These are phyloP conservation scores for Globisporangium emineosum DNA, from an alignment of 352 stramenopile species.

Conservation along the genomic window DNA sequence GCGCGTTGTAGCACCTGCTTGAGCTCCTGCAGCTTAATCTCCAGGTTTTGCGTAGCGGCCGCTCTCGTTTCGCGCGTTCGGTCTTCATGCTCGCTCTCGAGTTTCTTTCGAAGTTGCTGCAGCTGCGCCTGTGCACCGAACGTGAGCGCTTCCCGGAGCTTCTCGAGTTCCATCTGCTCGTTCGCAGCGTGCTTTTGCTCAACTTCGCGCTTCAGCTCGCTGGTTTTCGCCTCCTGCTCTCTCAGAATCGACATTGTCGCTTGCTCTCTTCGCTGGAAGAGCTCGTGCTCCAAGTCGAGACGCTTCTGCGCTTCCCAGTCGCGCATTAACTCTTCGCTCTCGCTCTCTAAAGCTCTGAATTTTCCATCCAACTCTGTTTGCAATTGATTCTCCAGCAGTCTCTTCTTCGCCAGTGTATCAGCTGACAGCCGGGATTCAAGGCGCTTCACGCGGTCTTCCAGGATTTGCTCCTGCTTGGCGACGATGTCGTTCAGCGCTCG, in stretches of 20 bases:
- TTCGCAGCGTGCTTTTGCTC: constrained; percentile 34
- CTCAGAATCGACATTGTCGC: constrained; percentile 31
- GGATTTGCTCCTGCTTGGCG: constrained; percentile 30
- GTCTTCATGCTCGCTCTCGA: constrained; percentile 42
- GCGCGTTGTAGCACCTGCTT: constrained; percentile 34
- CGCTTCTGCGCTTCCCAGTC: constrained; percentile 47
- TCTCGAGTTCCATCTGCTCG: constrained; percentile 45
- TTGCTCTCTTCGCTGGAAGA: constrained; percentile 39
- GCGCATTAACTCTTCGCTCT: constrained; percentile 23
- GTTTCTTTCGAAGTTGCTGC: constrained; percentile 44
- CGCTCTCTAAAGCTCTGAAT: constrained; percentile 30
- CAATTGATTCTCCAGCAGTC: constrained; percentile 29
- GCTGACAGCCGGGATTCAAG: constrained; percentile 33
- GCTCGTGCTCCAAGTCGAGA: constrained; percentile 40
- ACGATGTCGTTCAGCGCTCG: constrained; percentile 31
- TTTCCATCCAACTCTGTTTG: constrained; percentile 30
- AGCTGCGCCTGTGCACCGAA: constrained; percentile 62
- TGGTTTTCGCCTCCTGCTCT: constrained; percentile 43
- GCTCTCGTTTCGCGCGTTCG: constrained; percentile 25
- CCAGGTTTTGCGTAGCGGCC: constrained; percentile 27
- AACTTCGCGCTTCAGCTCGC: constrained; percentile 38
- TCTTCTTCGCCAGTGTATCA: constrained; percentile 36
- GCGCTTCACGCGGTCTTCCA: constrained; percentile 36
- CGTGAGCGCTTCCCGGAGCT: constrained; percentile 51
- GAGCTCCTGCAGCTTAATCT: constrained; percentile 38